phyloP scores from a whole-genome alignment of 116 monocot genomes.

The Iris pallida region DNA sequence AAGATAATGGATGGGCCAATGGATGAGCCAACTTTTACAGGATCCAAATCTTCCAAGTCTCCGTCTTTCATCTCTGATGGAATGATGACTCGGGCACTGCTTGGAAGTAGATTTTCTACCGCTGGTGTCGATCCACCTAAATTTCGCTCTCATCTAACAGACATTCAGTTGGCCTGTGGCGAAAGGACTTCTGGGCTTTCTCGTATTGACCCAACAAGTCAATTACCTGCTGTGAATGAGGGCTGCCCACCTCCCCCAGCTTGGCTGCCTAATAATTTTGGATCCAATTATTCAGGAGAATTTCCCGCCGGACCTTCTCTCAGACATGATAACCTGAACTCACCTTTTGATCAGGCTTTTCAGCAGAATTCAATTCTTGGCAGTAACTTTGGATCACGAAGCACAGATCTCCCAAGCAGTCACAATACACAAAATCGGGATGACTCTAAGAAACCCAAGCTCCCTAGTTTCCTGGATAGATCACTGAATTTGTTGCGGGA shows the following conservation, averaged over 20 bases:
- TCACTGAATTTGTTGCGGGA: constrained; percentile 26
- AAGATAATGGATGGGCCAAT: constrained; percentile 68
- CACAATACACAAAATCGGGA: constrained; percentile 7
- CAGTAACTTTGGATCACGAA: constrained; percentile 3
- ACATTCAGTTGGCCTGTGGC: constrained; percentile 67
- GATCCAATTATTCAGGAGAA: constrained; percentile 22
- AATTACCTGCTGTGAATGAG: constrained; percentile 21
- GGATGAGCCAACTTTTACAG: constrained; percentile 35
- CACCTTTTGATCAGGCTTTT: constrained; percentile 26
- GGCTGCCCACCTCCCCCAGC: constrained; percentile 19
- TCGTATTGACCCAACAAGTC: constrained; percentile 17
- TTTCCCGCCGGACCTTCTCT: constrained; percentile 26
- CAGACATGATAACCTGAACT: constrained; percentile 15
- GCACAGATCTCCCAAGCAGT: constrained; percentile 8
- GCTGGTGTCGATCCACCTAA: constrained; percentile 37
- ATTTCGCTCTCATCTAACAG: constrained; percentile 69
- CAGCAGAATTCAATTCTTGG: constrained; percentile 13
- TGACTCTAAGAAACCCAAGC: constrained; percentile 21
- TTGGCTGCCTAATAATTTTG: constrained; percentile 21
- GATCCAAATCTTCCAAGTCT: constrained; percentile 32
- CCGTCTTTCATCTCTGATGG: constrained; percentile 59
- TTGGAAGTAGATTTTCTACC: constrained; percentile 55
- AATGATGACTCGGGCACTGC: constrained; percentile 65
- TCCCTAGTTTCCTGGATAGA: constrained; percentile 30
- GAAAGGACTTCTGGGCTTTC: constrained; percentile 32